Evolutionary conservation across 177 flowering plant species (phyloP), one percentile per base, ranked within the genome.

Genomic region (Vitis hybrid): DNA sequence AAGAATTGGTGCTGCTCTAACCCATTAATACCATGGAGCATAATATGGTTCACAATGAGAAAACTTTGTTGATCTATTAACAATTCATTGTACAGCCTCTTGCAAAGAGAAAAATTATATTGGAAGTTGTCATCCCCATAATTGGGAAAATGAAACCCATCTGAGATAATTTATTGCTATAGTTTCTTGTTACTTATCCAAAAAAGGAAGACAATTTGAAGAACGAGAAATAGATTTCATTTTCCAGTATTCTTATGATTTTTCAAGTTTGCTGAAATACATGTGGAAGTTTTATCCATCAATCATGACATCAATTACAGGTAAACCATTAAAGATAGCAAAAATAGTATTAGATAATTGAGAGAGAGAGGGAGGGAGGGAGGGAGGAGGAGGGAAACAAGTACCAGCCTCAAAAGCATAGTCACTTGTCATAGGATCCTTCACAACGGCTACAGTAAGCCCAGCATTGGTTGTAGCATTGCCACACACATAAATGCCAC

Each of bases 381-480:
- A 51, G 40, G 19, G 15, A 48, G 32, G 67, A 40, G 46, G 27
- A 52, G 64, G 57, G 30, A 62, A 67, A 27, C 17, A 24, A 27
- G 7, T 88, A 95, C 99, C 99, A 75, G 99, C 98, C 79, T 96
- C 99, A 87, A 96, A 96, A 61, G 97, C 94, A 79, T 93, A 96
- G 80, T 88, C 99, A 79, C 85, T 84, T 70, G 99, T 91, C 92
- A 88, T 80, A 21, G 92, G 74, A 76, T 93, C 99, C 84, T 86
- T 93, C 65, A 93, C 99, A 55, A 96, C 97, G 73, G 99, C 98
- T 65, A 96, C 99, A 56, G 99, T 96, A 51, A 95, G 94, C 57
- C 99, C 99, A 76, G 98, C 99, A 78, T 90, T 96, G 49, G 97
- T 96, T 75, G 99, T 93, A 65, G 91, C 97, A 85, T 95, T 95